phyloP scores from a whole-genome alignment of 306 rosid species.

The Rosa chinensis region DNA sequence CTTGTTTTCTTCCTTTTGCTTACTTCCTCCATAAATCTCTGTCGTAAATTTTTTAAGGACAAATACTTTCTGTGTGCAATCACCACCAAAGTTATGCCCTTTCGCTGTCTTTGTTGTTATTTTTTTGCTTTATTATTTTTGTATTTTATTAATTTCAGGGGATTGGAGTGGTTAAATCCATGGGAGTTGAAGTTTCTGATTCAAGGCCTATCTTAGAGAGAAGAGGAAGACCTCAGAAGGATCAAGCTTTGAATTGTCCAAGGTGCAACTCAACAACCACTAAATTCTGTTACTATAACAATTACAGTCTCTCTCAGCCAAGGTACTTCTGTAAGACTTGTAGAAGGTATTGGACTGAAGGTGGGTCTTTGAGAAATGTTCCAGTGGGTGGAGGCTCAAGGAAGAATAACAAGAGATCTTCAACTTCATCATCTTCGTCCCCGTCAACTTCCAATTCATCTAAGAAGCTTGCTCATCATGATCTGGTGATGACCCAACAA shows the following conservation, averaged over 20 bases:
- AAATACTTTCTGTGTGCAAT: slow-evolving; percentile 4
- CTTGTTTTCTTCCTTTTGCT: slow-evolving; percentile 39
- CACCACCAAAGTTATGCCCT: slow-evolving; percentile 29
- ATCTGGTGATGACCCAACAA: slow-evolving; percentile 25
- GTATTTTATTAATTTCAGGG: slow-evolving; percentile 35
- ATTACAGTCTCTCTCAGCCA: slow-evolving; percentile 94
- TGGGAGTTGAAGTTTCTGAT: slow-evolving; percentile 47
- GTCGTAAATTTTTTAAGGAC: slow-evolving; percentile 5
- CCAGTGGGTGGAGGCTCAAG: slow-evolving; percentile 99
- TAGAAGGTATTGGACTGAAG: slow-evolving; percentile 98
- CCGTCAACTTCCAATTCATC: slow-evolving; percentile 36
- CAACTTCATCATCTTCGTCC: slow-evolving; percentile 26
- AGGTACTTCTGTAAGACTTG: slow-evolving; percentile 95
- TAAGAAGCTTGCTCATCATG: slow-evolving; percentile 40
- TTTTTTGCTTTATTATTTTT: slow-evolving; percentile 19
- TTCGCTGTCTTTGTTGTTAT: slow-evolving; percentile 8
- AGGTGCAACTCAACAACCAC: slow-evolving; percentile 97
- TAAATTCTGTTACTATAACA: slow-evolving; percentile 94
- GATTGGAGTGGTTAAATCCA: slow-evolving; percentile 46
- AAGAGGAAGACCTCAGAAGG: slow-evolving; percentile 72
- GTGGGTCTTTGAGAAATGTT: slow-evolving; percentile 91
- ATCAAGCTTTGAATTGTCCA: slow-evolving; percentile 90
- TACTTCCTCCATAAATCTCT: slow-evolving; percentile 23
- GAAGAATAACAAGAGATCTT: slow-evolving; percentile 74
- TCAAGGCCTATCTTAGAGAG: slow-evolving; percentile 58